Percentiles rank a stretch among this genome's conserved stretches.
Evolutionary conservation across 2,329 filamentous ascomycete species (phyloP).

Genomic region (Nemania sp.): DNA sequence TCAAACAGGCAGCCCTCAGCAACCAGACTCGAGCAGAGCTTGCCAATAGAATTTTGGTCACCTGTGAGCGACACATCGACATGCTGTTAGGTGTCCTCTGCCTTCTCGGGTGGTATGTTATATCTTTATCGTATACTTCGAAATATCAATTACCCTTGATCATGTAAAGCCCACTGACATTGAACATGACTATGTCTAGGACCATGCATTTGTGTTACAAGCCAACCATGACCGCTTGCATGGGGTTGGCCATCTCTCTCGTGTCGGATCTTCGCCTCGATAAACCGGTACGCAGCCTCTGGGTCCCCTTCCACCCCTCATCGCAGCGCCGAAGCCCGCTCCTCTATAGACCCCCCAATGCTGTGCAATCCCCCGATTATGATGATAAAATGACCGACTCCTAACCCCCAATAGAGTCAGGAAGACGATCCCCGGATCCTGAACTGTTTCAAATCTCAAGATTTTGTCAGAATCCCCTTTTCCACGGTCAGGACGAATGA

Average conservation of each 20-base stretch:
- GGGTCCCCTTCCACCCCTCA: not conserved
- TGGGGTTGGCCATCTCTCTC: conserved; percentile 49
- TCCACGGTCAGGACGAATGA: conserved; percentile 38
- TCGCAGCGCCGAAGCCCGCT: not conserved
- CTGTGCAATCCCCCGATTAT: not conserved
- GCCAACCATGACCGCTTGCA: conserved; percentile 51
- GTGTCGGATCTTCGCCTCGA: conserved; percentile 54
- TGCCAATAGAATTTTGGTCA: conserved; percentile 51
- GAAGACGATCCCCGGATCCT: conserved; percentile 30
- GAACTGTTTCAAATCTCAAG: conserved; percentile 33
- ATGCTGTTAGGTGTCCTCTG: conserved; percentile 55
- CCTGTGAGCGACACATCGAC: conserved; percentile 56
- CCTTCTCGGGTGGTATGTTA: conserved; percentile 50
- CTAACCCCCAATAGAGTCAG: conserved; percentile 8
- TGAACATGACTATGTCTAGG: conserved; percentile 25
- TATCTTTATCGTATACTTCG: not conserved
- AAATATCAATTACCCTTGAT: not conserved
- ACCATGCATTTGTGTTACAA: conserved; percentile 44
- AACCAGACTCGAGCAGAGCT: conserved; percentile 50
- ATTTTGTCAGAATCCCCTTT: conserved; percentile 21
- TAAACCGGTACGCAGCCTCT: conserved; percentile 23
- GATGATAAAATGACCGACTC: not conserved
- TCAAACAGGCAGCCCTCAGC: conserved; percentile 47
- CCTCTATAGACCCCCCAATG: too few species aligned
- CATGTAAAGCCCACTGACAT: not conserved